Percentiles rank a stretch among this genome's conserved stretches.
Conservation (phyloP, 768 basidiomycete genomes). For the Lepiota brunneoincarnata region DNA sequence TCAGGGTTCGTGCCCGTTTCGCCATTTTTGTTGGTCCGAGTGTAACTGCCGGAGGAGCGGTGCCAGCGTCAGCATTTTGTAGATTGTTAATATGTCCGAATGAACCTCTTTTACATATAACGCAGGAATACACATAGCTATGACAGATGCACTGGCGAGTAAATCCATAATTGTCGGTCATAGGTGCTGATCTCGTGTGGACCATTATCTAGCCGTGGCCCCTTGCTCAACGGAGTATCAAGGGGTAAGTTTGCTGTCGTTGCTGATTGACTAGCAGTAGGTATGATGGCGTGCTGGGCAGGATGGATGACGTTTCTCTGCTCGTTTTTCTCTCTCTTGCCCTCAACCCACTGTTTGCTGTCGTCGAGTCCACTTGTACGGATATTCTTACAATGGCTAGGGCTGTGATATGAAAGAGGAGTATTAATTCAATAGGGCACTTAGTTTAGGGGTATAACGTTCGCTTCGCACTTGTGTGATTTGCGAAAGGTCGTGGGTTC, state of each 20-base stretch:
- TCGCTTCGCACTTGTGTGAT: constrained; percentile 43
- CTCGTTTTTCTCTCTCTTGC: constrained; percentile 37
- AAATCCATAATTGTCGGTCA: constrained; percentile 35
- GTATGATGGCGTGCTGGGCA: constrained; percentile 31
- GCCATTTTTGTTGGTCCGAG: constrained; percentile 34
- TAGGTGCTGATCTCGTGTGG: background rate
- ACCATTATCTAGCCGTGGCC: constrained; percentile 27
- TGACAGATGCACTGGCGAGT: constrained; percentile 29
- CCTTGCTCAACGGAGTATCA: constrained; percentile 9
- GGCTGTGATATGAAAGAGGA: no score
- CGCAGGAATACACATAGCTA: constrained; percentile 35
- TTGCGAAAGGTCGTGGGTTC: constrained; percentile 61
- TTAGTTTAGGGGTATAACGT: constrained; percentile 64
- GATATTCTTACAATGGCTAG: no score
- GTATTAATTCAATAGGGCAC: no score
- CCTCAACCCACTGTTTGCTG: constrained; percentile 32
- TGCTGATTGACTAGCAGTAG: background rate
- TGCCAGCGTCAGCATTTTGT: constrained; percentile 36
- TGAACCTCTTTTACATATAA: constrained; percentile 18
- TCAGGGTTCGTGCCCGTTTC: constrained; percentile 27
- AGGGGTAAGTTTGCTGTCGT: background rate
- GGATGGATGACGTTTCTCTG: constrained; percentile 34
- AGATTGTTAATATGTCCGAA: constrained; percentile 29
- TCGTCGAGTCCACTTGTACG: constrained; percentile 35
- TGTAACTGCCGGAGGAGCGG: constrained; percentile 32